These are phyloP conservation scores for Ophiocordyceps unilateralis DNA, from an alignment of 2,329 filamentous ascomycete species.

Conservation along the genomic window DNA sequence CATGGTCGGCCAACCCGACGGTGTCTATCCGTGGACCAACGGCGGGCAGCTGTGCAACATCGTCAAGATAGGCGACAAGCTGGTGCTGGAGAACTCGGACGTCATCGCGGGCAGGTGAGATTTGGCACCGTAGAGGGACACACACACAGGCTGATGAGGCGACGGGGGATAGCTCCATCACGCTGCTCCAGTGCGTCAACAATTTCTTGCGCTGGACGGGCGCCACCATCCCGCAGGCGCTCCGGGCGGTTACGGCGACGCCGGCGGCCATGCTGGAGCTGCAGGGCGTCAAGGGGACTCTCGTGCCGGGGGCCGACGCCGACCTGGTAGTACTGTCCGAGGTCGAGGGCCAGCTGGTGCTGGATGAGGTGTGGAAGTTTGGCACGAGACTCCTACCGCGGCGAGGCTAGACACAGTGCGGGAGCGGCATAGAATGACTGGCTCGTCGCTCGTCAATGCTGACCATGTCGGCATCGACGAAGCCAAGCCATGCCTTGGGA, in stretches of 20 bases:
- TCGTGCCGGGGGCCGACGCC: constrained; percentile 46
- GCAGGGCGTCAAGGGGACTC: constrained; percentile 45
- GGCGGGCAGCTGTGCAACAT: constrained; percentile 39
- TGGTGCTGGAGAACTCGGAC: constrained; percentile 63
- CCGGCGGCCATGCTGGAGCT: constrained; percentile 63
- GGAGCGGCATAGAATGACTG: no score
- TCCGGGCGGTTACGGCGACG: constrained; percentile 58
- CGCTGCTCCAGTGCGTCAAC: constrained; percentile 65
- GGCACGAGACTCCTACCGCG: constrained; percentile 31
- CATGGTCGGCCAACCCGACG: constrained; percentile 68
- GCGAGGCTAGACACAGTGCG: constrained; percentile 2
- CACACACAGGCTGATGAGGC: constrained; percentile 1
- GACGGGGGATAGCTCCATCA: constrained; percentile 37
- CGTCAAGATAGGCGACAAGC: constrained; percentile 51
- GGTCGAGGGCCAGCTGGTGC: constrained; percentile 32
- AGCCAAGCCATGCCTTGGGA: no score
- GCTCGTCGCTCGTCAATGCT: no score
- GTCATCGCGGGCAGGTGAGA: constrained; percentile 59
- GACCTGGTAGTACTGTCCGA: constrained; percentile 54
- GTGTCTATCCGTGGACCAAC: constrained; percentile 75
- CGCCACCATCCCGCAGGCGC: constrained; percentile 46
- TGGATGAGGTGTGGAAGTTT: constrained; percentile 75
- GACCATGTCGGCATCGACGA: no score
- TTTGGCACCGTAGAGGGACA: not conserved
- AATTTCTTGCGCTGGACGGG: constrained; percentile 68